A percentile compares a stretch with the other conserved stretches of the same genome.
Conservation (phyloP, 116 monocot genomes). For the Iris pallida region DNA sequence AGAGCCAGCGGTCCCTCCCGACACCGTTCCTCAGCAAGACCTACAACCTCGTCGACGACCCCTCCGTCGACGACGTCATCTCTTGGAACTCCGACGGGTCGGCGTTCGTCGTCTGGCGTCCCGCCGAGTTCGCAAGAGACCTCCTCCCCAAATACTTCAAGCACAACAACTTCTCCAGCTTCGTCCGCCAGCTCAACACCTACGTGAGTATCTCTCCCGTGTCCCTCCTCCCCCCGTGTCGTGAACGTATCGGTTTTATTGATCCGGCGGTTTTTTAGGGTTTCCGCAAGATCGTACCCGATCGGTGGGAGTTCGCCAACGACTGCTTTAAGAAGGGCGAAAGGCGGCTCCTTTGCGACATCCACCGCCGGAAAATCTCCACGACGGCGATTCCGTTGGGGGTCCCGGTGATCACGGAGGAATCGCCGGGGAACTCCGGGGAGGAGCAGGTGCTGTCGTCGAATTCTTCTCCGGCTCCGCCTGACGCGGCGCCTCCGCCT, state of each 20-base stretch:
- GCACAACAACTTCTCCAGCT: slow-evolving; percentile 91
- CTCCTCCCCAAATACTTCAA: slow-evolving; percentile 79
- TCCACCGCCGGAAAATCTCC: slow-evolving; percentile 23
- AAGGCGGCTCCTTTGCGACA: slow-evolving; percentile 35
- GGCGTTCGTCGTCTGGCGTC: slow-evolving; percentile 52
- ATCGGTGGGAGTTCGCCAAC: slow-evolving; percentile 57
- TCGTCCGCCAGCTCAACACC: slow-evolving; percentile 90
- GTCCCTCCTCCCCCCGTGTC: background rate
- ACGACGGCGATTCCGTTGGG: slow-evolving; percentile 1
- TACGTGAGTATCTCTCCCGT: slow-evolving; percentile 31
- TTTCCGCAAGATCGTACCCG: slow-evolving; percentile 38
- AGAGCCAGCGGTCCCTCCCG: slow-evolving; percentile 17
- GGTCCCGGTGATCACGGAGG: background rate
- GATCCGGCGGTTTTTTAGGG: slow-evolving; percentile 18
- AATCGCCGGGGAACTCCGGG: slow-evolving; percentile 32
- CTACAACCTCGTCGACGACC: slow-evolving; percentile 24
- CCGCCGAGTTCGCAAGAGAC: slow-evolving; percentile 58
- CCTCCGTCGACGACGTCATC: slow-evolving; percentile 20
- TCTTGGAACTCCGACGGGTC: slow-evolving; percentile 29
- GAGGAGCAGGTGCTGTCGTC: slow-evolving; percentile 27
- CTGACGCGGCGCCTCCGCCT: slow-evolving; percentile 5
- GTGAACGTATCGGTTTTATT: background rate
- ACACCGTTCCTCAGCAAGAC: slow-evolving; percentile 25
- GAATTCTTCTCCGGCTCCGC: slow-evolving; percentile 16
- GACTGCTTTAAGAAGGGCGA: slow-evolving; percentile 44